Percentiles rank a stretch among this genome's conserved stretches.
These are phyloP conservation scores for Cutaneotrichosporon sp. DNA, from an alignment of 1,284 basidiomycete genomes.

Conservation along the genomic window DNA sequence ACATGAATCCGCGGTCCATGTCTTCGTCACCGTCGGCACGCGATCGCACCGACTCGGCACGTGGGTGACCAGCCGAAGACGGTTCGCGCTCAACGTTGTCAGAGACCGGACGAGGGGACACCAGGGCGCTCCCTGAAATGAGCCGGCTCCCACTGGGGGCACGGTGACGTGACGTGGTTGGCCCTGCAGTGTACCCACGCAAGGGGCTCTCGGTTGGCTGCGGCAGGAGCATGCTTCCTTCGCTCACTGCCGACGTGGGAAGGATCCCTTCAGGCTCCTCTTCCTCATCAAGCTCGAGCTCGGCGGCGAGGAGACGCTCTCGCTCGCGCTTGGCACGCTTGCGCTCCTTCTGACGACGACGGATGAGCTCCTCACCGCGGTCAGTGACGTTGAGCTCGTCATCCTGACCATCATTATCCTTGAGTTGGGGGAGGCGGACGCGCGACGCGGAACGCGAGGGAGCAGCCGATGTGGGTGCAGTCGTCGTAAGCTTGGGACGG, in stretches of 20 bases:
- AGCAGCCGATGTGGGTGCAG: slow-evolving; percentile 4
- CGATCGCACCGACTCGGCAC: slow-evolving; percentile 15
- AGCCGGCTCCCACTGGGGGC: slow-evolving; percentile 12
- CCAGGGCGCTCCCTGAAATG: not conserved
- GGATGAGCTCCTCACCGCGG: slow-evolving; percentile 59
- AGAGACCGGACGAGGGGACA: not conserved
- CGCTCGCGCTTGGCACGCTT: slow-evolving; percentile 48
- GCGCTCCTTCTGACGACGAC: slow-evolving; percentile 57
- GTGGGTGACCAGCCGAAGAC: slow-evolving; percentile 18
- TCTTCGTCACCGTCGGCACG: slow-evolving; percentile 14
- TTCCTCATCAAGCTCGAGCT: slow-evolving; percentile 28
- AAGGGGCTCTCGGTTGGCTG: slow-evolving; percentile 4
- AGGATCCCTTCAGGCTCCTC: slow-evolving; percentile 21
- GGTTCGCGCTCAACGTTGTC: not conserved
- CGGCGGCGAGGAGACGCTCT: slow-evolving; percentile 30
- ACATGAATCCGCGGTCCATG: not conserved
- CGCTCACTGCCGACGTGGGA: slow-evolving; percentile 2
- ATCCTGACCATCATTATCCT: slow-evolving; percentile 40
- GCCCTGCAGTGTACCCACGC: slow-evolving; percentile 4
- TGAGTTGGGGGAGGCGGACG: slow-evolving; percentile 14
- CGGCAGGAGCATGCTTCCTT: not conserved
- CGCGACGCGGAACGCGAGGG: slow-evolving; percentile 23
- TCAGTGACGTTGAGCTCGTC: slow-evolving; percentile 57
- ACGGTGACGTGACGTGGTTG: slow-evolving; percentile 9
- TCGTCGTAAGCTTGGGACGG: slow-evolving; percentile 12